Percentiles rank a stretch among this genome's conserved stretches.
phyloP scores from a whole-genome alignment of 305 asterid genomes.

The Solanum aculeatissimum region DNA sequence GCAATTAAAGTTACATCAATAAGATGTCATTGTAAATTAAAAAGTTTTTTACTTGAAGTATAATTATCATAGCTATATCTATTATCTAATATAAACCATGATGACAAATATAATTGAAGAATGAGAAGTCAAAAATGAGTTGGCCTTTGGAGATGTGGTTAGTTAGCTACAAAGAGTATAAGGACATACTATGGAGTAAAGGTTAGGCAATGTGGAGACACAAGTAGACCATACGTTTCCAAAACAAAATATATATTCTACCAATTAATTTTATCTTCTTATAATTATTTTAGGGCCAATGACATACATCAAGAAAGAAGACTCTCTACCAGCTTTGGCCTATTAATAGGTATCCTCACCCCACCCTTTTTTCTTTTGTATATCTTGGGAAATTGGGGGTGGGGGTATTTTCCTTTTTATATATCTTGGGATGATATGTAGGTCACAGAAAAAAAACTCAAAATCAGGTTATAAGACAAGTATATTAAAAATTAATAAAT shows the following conservation, averaged over 20 bases:
- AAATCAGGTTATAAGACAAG: neutral
- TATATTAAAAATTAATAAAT: neutral
- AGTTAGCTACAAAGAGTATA: constrained; percentile 10
- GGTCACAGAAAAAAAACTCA: neutral
- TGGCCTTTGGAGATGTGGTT: constrained; percentile 6
- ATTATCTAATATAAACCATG: neutral
- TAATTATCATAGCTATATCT: neutral
- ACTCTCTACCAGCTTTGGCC: constrained; percentile 8
- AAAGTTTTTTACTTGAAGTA: neutral
- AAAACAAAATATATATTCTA: neutral
- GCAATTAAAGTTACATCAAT: neutral
- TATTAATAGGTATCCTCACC: neutral
- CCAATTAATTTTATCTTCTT: neutral
- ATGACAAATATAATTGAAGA: neutral
- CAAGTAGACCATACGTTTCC: constrained; percentile 26
- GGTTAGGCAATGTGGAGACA: constrained; percentile 25
- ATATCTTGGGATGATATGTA: neutral
- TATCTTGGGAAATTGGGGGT: neutral
- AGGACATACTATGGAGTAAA: constrained; percentile 22
- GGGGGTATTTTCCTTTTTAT: neutral
- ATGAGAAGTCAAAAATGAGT: neutral
- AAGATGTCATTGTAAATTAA: neutral
- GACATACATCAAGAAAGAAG: constrained; percentile 14
- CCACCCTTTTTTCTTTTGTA: neutral
- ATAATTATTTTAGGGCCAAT: neutral